A percentile compares a stretch with the other conserved stretches of the same genome.
Evolutionary conservation across 2,329 filamentous ascomycete genomes (phyloP).

Genomic region (Metarhizium rileyi): DNA sequence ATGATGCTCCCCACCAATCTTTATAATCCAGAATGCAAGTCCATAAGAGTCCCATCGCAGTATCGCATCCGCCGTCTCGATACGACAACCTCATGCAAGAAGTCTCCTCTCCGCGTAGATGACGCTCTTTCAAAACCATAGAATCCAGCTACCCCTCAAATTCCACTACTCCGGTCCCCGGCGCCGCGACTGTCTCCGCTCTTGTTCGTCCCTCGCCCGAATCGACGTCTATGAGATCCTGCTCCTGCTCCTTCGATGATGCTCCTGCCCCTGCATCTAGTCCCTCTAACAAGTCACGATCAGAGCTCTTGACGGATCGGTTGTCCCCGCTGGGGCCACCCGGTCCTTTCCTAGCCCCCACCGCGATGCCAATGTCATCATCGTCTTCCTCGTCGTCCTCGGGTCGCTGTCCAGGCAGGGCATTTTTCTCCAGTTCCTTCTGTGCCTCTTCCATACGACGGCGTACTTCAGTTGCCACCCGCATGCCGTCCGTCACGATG

Average conservation of each 20-base stretch:
- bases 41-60: not conserved
- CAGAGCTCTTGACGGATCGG: slow-evolving; percentile 54
- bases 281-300: slow-evolving; percentile 63
- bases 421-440: slow-evolving; percentile 78
- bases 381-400: slow-evolving; percentile 66
- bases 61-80: not conserved
- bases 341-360: slow-evolving; percentile 27
- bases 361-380: slow-evolving; percentile 38
- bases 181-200: slow-evolving; percentile 18
- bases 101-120: not conserved
- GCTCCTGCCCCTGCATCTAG: slow-evolving; percentile 61
- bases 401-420: slow-evolving; percentile 50
- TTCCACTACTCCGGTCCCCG: slow-evolving; percentile 29
- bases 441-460: slow-evolving; percentile 94
- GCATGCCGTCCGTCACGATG: slow-evolving; percentile 95
- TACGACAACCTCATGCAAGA: not conserved
- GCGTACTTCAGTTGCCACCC: slow-evolving; percentile 84
- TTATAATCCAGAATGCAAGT: not conserved
- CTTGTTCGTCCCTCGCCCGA: slow-evolving; percentile 16
- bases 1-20: not conserved
- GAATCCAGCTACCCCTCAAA: slow-evolving; percentile 24
- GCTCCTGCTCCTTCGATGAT: slow-evolving; percentile 21
- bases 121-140: not conserved
- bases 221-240: slow-evolving; percentile 25
- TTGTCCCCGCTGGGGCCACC: slow-evolving; percentile 39